Evolutionary conservation across 306 rosid species (phyloP), one percentile per base, ranked within the genome.

Genomic region (Gynostemma pentaphyllum): DNA sequence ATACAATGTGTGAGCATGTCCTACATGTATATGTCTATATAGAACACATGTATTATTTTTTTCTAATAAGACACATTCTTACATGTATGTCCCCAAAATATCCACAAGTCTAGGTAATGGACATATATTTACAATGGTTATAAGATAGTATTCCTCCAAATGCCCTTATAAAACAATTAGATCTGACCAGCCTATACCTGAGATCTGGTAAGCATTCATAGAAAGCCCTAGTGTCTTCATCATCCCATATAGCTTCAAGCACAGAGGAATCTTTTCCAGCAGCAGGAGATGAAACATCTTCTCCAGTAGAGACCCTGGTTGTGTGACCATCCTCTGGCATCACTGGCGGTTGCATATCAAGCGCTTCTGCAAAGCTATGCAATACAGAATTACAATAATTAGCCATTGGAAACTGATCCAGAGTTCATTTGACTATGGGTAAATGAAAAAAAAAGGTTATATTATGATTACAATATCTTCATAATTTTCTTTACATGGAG

Each of bases 311-410:
- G 75, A 94, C 85, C 83, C 99, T 76, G 59, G 99, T 94, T 60
- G 99, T 88, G 80, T 94, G 94, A 61, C 97, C 90, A 75, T 94
- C 99, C 80, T 88, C 99, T 34, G 94, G 99, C 99, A 94, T 94
- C 70, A 84, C 95, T 40, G 97, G 99, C 68, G 94, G 97, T 78
- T 88, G 97, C 99, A 86, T 84, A 68, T 94, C 99, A 78, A 94
- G 89, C 29, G 97, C 90, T 83, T 94, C 99, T 66, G 99, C 99
- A 68, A 94, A 81, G 50, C 99, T 94, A 95, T 66, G 64, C 57
- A 72, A 62, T 51, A 50, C 36, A 56, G 51, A 65, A 37, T 32
- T 66, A 47, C 66, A 48, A 36, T n/a, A 72, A 59, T 74, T 69
- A 41, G 5, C 53, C 13, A 46, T 26, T 30, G 24, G 55, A 45